Evolutionary conservation across 257 asterid genomes (phyloP), one percentile per base, ranked within the genome.

Genomic region (Nemophila menziesii): DNA sequence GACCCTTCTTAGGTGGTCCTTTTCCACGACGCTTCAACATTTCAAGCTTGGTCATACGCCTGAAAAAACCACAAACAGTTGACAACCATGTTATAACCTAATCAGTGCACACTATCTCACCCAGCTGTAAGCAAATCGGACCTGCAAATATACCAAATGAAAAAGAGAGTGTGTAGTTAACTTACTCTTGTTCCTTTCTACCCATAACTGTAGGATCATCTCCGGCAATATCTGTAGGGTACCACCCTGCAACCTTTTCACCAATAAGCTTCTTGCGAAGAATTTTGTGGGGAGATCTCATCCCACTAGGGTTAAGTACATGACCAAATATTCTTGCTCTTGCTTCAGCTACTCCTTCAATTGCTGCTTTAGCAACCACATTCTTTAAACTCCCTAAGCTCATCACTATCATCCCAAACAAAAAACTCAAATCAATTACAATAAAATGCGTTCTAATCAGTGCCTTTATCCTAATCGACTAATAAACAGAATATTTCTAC

Each of bases 1-100:
- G 86, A 19, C 94, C 97, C 62, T 86, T 79, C 92, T 79, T 82
- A 20, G 94, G 94, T 3, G 92, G 93, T 41, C 95, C 97, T 67
- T 86, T 86, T 18, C 82, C 85, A 46, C 85, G 87, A 48, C 97
- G 93, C 67, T 80, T 87, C 57, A 79, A 58, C 95, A 73, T 77
- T 65, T 87, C 89, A 53, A 87, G 81, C 70, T 54, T 78, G 63
- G 52, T 64, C 58, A 87, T 38, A 36, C 93, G 89, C 83, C 92
- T 82, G 73, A 41, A 52, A 63, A 57, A 43, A n/a, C 17, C n/a
- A 36, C 36, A 12, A n/a, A 22, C 15, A 36, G 20, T 10, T 18
- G 1, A 13, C 33, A 49, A 49, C 16, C 63, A 33, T 8, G 46
- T 41, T 10, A 8, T 17, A 13, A 2, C 4, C 8, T 29, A 7